Base-by-base conservation (phyloP, 2,329 filamentous ascomycete genomes). In the Bipolaris cookei region DNA sequence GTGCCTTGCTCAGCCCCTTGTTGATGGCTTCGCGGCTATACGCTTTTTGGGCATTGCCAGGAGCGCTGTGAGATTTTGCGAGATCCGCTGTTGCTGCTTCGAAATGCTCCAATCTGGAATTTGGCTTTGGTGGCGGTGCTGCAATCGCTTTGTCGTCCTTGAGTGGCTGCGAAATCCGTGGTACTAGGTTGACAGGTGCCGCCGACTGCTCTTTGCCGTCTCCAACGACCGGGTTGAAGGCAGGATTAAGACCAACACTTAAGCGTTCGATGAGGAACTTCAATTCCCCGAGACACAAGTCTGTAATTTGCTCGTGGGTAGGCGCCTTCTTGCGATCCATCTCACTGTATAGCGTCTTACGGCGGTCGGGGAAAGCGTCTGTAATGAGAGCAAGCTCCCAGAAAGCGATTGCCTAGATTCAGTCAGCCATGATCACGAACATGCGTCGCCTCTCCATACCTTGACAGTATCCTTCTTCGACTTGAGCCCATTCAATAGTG, bases 311-410 rank as follows among this genome's bases (percentile, higher is more conserved):
- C 7, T 87, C 86, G 91, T 92, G 97, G 64, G 90, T 88, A 0
- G 91, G 84, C 0, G 90, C 91, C 42, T 89, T 90, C 51, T 86
- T 86, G 58, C 92, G 89, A 65, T 96, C 91, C 59, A 97, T 90
- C 66, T 98, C 94, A 56, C 88, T 86, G 76, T 91, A 97, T 53
- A 98, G 91, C 18, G 87, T 86, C 74, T 89, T 90, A 50, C 94
- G 86, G 32, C 92, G 87, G n/a, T 86, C 83, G 14, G 88, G 83
- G 61, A 90, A 93, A 51, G 86, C 84, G 54, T 89, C 85, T 35
- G 90, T 88, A 65, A 97, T 96, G 54, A 91, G 83, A 28, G 87
- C 86, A 25, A 97, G 81, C 72, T 98, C 94, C 93, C 93, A 97
- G 76, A 96, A 90, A 14, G 94, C 93, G 74, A 96, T 96, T 0